Base-by-base conservation (phyloP, 805 yeast genomes). In the Debaryomyces hansenii region DNA sequence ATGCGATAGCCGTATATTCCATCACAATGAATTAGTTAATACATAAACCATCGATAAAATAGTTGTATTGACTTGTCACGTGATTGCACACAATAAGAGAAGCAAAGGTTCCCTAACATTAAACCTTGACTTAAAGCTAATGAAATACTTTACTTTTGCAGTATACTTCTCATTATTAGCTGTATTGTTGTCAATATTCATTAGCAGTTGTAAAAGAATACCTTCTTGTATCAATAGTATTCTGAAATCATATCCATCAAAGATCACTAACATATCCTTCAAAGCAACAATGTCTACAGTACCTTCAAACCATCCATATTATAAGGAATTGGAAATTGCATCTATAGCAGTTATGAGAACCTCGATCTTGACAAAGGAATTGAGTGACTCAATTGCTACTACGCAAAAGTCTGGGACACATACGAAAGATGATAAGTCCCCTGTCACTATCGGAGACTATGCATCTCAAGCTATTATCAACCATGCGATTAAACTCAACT, bases 371-470 rank as follows among this genome's bases (percentile, higher is more conserved):
- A 90, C 97, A 18, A 79, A 80, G 58, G 72, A 74, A 57, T 80
- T 80, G 49, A 83, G 80, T 64, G 85, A 84, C 77, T 55, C 77
- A 63, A 56, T 77, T 72, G 54, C 74, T 58, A 54, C 69, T 62
- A 61, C 78, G 58, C 51, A 65, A 66, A 48, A 74, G 69, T 51
- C 87, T 20, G 76, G 76, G 5, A 74, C 88, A 40, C 79, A 90
- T 46, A 84, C 90, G 49, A 94, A 94, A 63, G 78, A 79, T 35
- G 99, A 92, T 64, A 82, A 83, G 51, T 89, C 97, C 1, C 99
- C 99, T 1, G 99, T 94, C 12, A 94, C 99, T 1, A 74, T 88
- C 46, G 99, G 98, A 14, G 99, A 94, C 64, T 94, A 87, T 62
- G 96, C 96, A 4, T 91, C 97, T 0, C 99, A 94, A 61, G 96